Base-by-base conservation (phyloP, 345 rosid species). In the Combretum micranthum region DNA sequence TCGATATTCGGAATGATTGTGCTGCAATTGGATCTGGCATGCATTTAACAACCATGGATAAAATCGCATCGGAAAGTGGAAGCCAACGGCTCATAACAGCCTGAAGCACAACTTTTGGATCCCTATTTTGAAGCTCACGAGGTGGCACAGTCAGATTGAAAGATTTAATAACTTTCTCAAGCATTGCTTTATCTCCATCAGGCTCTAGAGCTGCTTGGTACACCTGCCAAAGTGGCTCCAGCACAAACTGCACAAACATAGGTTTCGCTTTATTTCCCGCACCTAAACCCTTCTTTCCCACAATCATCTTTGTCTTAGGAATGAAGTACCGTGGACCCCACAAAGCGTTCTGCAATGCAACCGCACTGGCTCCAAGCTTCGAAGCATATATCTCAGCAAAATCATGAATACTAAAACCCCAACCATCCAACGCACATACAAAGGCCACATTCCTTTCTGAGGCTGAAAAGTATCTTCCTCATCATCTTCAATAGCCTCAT, bases 401-500 rank as follows among this genome's bases (percentile, higher is more conserved):
- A 72, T 89, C 84, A 49, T 62, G 54, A 64, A 86, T 63, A 20
- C 77, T 72, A 47, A 93, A 93, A 62, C 99, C 97, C 99, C 99
- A 89, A 15, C 99, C 99, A 57, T 89, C 97, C 60, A 87, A 55
- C 15, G 94, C 96, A 64, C 96, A 93, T 1, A 80, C 91, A 57
- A 93, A 93, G 1, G 81, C 91, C 39, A 89, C 97, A 66, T 93
- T 89, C 32, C 94, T 67, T 82, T 87, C 67, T 87, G 96, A 13
- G 97, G 96, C 66, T 86, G 99, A 74, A 93, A 93, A 1, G 90
- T 83, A 68, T 89, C 94, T 65, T 87, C 97, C 59, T 87, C 99
- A 47, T 89, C 98, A 52, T 92, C 97, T 65, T 93, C 97, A 37
- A 87, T 49, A 55, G 81, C 63, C 69, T 86, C 91, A 50, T 78